Conservation (phyloP, 176 grass and related monocot genomes). For the Triticum timopheevii region DNA sequence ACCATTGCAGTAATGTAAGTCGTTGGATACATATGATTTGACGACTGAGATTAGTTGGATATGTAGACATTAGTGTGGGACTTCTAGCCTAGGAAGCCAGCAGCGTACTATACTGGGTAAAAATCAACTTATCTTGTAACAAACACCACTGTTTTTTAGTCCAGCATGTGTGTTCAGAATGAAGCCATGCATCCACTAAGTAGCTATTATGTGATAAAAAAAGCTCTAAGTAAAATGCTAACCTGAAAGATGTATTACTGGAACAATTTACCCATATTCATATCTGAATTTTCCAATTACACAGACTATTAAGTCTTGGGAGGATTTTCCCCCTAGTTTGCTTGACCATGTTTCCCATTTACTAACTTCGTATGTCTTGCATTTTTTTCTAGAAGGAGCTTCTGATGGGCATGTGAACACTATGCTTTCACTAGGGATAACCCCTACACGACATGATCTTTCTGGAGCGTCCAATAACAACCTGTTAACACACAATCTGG, state of each 20-base stretch:
- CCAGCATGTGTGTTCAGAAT: no score
- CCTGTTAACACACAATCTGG: slow-evolving; percentile 3
- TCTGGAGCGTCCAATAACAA: neutral
- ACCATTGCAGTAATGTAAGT: no score
- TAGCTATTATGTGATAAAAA: neutral
- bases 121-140: neutral
- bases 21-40: no score
- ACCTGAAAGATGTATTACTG: neutral
- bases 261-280: neutral
- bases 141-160: neutral
- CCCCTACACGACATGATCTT: neutral
- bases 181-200: no score
- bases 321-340: neutral
- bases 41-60: no score
- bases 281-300: neutral
- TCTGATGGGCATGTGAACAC: slow-evolving; percentile 33
- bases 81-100: neutral
- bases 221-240: neutral
- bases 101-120: neutral
- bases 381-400: slow-evolving; percentile 19
- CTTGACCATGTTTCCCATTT: neutral
- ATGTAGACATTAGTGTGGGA: neutral
- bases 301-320: neutral
- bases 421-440: slow-evolving; percentile 29
- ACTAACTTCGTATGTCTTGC: neutral